Evolutionary conservation across 2,329 filamentous ascomycete species (phyloP), one percentile per base, ranked within the genome.

Genomic region (Periconia digitata): DNA sequence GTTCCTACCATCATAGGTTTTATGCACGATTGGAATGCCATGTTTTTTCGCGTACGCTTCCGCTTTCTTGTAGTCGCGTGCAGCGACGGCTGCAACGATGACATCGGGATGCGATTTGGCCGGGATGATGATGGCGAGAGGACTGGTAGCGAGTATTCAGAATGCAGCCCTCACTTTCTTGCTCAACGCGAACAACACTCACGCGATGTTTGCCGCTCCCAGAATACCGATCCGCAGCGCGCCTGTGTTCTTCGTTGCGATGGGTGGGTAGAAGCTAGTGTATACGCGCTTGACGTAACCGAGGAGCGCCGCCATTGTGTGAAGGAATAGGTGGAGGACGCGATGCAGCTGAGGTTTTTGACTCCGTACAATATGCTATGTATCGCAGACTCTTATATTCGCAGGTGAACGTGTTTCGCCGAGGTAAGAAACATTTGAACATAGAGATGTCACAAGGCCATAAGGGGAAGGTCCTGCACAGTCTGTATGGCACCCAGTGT

Each of bases 31-130:
- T 0, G 76, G 77, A 40, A 84, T 80, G 8, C 68, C 68, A 59
- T 83, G 22, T 49, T 75, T 78, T 53, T 76, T 76, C 2, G 80
- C 80, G 62, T 73, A 83, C 0, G 67, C 70, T 42, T 73, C 63
- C 0, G 81, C 82, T 43, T 70, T 76, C 4, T 60, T 62, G 24
- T 56, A 66, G 59, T 81, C 75, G 4, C 81, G 72, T 2, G 80
- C 79, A 2, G 81, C 79, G 1, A 85, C 73, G 4, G 75, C 77
- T 8, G 76, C 72, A 12, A 85, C 50, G 12, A 82, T 69, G 13
- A 83, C 76, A 34, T 81, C 79, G 0, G 80, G 70, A 55, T 85
- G 81, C 3, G 72, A 74, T 51, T 71, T 76, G 13, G 80, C 79
- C 0, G 81, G 79, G 8, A 8, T 29, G 2, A 50, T 59, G 82